Evolutionary conservation across 2,329 filamentous ascomycete species (phyloP).

Genomic region (Botrytis fragariae): DNA sequence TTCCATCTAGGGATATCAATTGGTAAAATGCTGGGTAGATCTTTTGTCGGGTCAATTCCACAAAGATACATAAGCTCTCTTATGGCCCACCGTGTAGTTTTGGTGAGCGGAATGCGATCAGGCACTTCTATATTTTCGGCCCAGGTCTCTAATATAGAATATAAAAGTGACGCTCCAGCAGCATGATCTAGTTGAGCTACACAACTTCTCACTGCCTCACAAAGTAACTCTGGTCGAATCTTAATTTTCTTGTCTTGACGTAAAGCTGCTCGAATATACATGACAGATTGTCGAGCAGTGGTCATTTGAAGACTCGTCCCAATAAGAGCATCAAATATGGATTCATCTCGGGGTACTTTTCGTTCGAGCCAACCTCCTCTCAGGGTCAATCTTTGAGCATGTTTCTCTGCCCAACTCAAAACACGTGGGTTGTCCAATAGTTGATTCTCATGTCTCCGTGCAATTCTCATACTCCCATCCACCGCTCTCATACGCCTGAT

Average conservation of each 20-base stretch:
- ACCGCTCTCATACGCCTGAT: slow-evolving; percentile 34
- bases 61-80: slow-evolving; percentile 32
- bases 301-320: slow-evolving; percentile 29
- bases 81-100: slow-evolving; percentile 25
- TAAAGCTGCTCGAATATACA: slow-evolving; percentile 32
- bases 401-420: slow-evolving; percentile 30
- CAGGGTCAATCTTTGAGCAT: slow-evolving; percentile 26
- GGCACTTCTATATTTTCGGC: slow-evolving; percentile 14
- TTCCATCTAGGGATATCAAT: slow-evolving; percentile 21
- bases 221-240: slow-evolving; percentile 28
- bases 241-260: slow-evolving; percentile 28
- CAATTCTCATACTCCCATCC: slow-evolving; percentile 23
- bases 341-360: slow-evolving; percentile 31
- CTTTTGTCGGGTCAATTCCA: slow-evolving; percentile 25
- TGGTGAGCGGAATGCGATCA: slow-evolving; percentile 21
- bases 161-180: slow-evolving; percentile 30
- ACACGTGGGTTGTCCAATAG: slow-evolving; percentile 16
- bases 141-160: slow-evolving; percentile 30
- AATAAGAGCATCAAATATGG: slow-evolving; percentile 36
- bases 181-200: slow-evolving; percentile 29
- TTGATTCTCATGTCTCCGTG: slow-evolving; percentile 1
- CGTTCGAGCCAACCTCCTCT: slow-evolving; percentile 25
- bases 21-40: slow-evolving; percentile 20
- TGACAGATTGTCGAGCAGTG: slow-evolving; percentile 27
- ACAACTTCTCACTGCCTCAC: slow-evolving; percentile 27